Conservation (phyloP, 495 filamentous ascomycete species). For the Aspergillus incahuasiensis region DNA sequence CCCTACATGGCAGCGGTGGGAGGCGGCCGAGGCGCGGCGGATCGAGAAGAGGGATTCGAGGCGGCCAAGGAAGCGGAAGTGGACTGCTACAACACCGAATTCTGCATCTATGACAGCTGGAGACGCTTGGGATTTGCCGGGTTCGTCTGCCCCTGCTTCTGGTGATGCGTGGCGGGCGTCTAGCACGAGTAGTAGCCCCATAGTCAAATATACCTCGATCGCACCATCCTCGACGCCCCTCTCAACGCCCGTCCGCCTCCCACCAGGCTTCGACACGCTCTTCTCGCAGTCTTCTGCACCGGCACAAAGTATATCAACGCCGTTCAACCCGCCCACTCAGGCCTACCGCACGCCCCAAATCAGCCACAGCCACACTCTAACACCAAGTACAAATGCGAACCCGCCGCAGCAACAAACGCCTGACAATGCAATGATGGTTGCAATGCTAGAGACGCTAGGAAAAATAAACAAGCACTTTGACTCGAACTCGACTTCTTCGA, state of each 20-base stretch:
- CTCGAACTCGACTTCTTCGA: neutral
- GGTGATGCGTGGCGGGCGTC: slow-evolving; percentile 13
- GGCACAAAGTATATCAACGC: slow-evolving; percentile 1
- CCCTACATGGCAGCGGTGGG: slow-evolving; percentile 42
- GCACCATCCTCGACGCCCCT: slow-evolving; percentile 5
- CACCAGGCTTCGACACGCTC: slow-evolving; percentile 38
- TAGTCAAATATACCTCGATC: neutral
- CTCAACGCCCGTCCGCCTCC: slow-evolving; percentile 24
- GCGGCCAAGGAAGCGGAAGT: slow-evolving; percentile 34
- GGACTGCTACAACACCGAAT: slow-evolving; percentile 1
- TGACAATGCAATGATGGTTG: slow-evolving; percentile 26
- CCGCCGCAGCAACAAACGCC: neutral
- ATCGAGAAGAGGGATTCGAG: slow-evolving; percentile 42
- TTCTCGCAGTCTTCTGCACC: slow-evolving; percentile 21
- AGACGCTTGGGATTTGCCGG: slow-evolving; percentile 9
- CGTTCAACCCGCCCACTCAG: neutral
- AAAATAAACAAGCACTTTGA: slow-evolving; percentile 40
- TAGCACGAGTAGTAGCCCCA: neutral
- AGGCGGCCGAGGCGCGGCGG: slow-evolving; percentile 33
- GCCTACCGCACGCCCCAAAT: neutral
- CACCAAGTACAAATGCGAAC: neutral
- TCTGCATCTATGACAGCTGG: neutral
- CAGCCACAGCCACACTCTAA: neutral
- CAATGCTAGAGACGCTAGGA: slow-evolving; percentile 34
- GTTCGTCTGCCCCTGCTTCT: neutral